Conservation (phyloP, 2,329 filamentous ascomycete genomes). For the Penicillium crustosum region DNA sequence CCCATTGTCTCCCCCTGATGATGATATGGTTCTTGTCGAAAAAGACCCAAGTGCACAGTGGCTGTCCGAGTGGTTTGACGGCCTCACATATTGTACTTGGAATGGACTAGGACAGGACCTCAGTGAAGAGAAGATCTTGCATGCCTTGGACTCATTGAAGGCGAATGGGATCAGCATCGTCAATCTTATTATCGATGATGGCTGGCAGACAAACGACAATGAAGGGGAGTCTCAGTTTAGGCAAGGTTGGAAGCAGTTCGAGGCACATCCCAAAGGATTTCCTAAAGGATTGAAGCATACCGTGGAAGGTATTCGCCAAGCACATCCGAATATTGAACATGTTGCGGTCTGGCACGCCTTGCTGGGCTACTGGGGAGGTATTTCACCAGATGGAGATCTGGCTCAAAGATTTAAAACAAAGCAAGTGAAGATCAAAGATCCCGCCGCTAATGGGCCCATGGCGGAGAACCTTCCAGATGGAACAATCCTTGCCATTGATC, state of each 20-base stretch:
- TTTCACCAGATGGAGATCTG: slow-evolving; percentile 72
- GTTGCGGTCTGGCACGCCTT: slow-evolving; percentile 95
- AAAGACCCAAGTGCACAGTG: slow-evolving; percentile 55
- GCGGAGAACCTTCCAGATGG: slow-evolving; percentile 34
- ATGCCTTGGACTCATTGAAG: slow-evolving; percentile 70
- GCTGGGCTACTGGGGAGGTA: slow-evolving; percentile 84
- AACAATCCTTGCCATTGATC: slow-evolving; percentile 70
- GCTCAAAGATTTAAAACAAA: slow-evolving; percentile 75
- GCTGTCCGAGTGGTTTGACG: slow-evolving; percentile 88
- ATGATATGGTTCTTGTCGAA: slow-evolving; percentile 45
- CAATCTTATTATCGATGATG: slow-evolving; percentile 93
- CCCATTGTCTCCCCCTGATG: slow-evolving; percentile 36
- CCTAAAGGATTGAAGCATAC: slow-evolving; percentile 74
- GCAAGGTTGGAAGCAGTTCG: slow-evolving; percentile 73
- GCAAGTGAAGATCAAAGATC: slow-evolving; percentile 55
- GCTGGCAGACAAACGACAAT: slow-evolving; percentile 79
- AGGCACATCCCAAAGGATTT: slow-evolving; percentile 77
- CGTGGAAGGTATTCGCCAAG: slow-evolving; percentile 66
- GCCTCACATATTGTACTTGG: slow-evolving; percentile 94
- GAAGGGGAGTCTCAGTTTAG: slow-evolving; percentile 54
- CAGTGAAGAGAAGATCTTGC: slow-evolving; percentile 74
- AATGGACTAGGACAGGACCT: slow-evolving; percentile 84
- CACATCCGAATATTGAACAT: slow-evolving; percentile 72
- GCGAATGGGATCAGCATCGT: slow-evolving; percentile 72
- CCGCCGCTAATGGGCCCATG: slow-evolving; percentile 51